These are phyloP conservation scores for Daldinia bambusicola DNA, from an alignment of 495 filamentous ascomycete genomes.

Conservation along the genomic window DNA sequence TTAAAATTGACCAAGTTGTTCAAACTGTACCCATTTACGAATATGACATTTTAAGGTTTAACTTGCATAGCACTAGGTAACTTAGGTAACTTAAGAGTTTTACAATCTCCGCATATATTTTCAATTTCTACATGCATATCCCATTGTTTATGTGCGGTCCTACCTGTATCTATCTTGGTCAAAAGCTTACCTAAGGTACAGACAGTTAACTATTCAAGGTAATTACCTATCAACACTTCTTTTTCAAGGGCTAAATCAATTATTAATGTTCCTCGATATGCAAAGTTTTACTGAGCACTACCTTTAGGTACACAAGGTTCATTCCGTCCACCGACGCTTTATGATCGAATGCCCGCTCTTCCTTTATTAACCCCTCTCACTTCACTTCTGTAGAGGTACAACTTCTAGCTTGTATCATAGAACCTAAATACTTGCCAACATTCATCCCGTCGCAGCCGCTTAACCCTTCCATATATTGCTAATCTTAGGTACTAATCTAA, in stretches of 20 bases:
- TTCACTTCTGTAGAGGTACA: background rate
- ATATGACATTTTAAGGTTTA: conserved; percentile 2
- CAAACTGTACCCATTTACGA: background rate
- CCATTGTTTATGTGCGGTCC: conserved; percentile 3
- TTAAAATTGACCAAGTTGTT: conserved; percentile 29
- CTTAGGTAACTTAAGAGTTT: conserved; percentile 1
- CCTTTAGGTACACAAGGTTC: background rate
- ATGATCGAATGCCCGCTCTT: background rate
- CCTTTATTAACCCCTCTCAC: background rate
- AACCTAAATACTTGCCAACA: background rate
- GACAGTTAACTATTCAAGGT: no score
- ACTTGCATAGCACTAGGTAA: conserved; percentile 6
- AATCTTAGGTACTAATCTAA: background rate
- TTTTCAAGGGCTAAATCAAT: background rate
- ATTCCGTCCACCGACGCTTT: background rate
- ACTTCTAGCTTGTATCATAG: background rate
- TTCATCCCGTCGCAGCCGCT: background rate
- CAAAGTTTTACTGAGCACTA: background rate
- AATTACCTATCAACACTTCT: no score
- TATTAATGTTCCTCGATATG: background rate
- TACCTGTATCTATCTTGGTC: no score
- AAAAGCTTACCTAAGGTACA: no score
- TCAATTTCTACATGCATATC: conserved; percentile 9
- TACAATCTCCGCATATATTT: background rate
- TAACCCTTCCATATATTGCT: background rate